Evolutionary conservation across 2,329 filamentous ascomycete genomes (phyloP).

Genomic region (Penicillium decumbens): DNA sequence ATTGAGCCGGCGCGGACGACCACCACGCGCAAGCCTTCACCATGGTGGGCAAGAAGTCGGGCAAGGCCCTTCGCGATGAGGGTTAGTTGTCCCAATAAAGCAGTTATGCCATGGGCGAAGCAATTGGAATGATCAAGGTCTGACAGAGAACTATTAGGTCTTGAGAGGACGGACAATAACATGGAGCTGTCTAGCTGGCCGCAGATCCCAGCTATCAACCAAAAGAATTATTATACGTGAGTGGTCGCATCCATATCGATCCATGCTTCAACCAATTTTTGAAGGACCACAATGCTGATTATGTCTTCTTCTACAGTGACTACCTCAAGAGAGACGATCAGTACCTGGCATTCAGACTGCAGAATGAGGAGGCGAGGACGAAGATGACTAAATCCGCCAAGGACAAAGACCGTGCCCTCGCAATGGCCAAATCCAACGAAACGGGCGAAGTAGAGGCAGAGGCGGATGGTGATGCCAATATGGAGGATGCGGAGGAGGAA

Average conservation of each 20-base stretch:
- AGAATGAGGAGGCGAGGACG: conserved; percentile 80
- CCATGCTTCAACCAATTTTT: not conserved
- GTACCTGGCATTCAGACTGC: conserved; percentile 79
- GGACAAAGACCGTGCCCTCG: conserved; percentile 79
- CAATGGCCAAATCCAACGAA: conserved; percentile 66
- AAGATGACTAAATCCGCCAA: conserved; percentile 79
- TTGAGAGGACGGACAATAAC: conserved; percentile 96
- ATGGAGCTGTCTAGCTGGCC: conserved; percentile 96
- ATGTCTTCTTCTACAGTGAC: conserved; percentile 55
- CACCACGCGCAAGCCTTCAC: conserved; percentile 18
- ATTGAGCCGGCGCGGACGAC: conserved; percentile 6
- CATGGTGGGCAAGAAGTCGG: conserved; percentile 65
- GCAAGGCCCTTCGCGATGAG: conserved; percentile 59
- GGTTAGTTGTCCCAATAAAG: conserved; percentile 29
- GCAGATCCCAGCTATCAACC: conserved; percentile 87
- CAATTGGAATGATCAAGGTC: not conserved
- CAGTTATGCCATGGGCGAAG: not conserved
- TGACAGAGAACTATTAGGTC: conserved; percentile 53
- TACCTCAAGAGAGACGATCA: conserved; percentile 99
- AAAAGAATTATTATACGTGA: conserved; percentile 99
- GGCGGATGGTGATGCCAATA: conserved; percentile 51
- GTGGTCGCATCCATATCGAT: conserved; percentile 28
- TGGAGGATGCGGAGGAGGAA: conserved; percentile 53
- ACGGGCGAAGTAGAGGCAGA: conserved; percentile 47
- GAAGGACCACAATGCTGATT: conserved; percentile 12